Evolutionary conservation across 805 yeast genomes (phyloP).

Genomic region (Hagleromyces aurorensis): DNA sequence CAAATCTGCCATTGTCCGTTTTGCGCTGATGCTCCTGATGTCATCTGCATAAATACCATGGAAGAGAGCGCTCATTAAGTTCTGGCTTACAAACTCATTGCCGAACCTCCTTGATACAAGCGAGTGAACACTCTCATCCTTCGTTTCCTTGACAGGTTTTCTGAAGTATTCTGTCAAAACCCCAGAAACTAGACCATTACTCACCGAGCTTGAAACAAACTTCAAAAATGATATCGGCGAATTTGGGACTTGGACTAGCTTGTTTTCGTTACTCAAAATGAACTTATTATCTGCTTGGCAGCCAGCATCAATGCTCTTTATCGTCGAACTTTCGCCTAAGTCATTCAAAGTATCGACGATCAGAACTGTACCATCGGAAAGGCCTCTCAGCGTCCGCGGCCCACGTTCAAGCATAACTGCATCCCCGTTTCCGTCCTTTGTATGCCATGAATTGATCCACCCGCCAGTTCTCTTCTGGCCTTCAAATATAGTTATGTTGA

Average conservation of each 20-base stretch:
- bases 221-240: constrained; percentile 30
- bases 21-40: constrained; percentile 53
- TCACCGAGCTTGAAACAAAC: constrained; percentile 36
- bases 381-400: constrained; percentile 83
- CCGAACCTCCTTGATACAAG: constrained; percentile 70
- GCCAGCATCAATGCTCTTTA: constrained; percentile 49
- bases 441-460: constrained; percentile 52
- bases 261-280: constrained; percentile 40
- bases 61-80: constrained; percentile 70
- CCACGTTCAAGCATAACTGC: constrained; percentile 61
- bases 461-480: constrained; percentile 58
- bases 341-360: constrained; percentile 50
- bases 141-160: constrained; percentile 20
- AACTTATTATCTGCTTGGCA: constrained; percentile 70
- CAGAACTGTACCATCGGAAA: constrained; percentile 66
- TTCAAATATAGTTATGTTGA: constrained; percentile 58
- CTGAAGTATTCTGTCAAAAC: constrained; percentile 45
- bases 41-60: constrained; percentile 95
- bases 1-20: constrained; percentile 48
- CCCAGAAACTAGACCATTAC: constrained; percentile 39
- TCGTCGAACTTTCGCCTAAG: constrained; percentile 40
- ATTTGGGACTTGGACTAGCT: constrained; percentile 50
- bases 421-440: constrained; percentile 26
- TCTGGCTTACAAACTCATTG: constrained; percentile 35
- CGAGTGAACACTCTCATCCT: constrained; percentile 66